Conservation (phyloP, 148 eudicot species). For the Heliosperma pusillum region DNA sequence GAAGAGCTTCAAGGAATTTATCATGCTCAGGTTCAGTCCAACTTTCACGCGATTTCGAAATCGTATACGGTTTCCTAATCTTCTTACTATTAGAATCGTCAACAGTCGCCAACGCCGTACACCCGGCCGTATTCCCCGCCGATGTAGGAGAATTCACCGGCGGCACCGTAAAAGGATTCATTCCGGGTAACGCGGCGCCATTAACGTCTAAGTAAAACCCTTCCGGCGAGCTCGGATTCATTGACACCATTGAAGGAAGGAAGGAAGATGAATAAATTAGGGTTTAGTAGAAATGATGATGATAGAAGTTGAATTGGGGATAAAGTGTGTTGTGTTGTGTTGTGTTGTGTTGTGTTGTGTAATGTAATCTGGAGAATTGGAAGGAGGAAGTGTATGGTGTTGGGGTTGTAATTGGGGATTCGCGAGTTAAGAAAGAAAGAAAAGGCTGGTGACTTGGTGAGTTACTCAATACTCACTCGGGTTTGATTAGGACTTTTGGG, state of each 20-base stretch:
- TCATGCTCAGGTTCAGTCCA: slow-evolving; percentile 99
- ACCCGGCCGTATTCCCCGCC: slow-evolving; percentile 5
- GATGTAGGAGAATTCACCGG: slow-evolving; percentile 20
- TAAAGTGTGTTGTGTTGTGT: too few species aligned
- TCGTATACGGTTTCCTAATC: slow-evolving; percentile 85
- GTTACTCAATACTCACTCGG: too few species aligned
- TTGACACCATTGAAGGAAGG: slow-evolving; percentile 47
- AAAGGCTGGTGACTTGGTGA: too few species aligned
- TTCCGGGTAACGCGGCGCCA: slow-evolving; percentile 58
- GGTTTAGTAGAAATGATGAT: neutral
- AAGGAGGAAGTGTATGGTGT: too few species aligned
- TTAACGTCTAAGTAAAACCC: slow-evolving; percentile 54
- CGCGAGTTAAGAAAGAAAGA: too few species aligned
- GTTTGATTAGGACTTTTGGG: too few species aligned
- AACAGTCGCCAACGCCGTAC: slow-evolving; percentile 11
- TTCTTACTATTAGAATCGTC: slow-evolving; percentile 58
- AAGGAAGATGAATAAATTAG: neutral
- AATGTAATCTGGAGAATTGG: too few species aligned
- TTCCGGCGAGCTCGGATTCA: slow-evolving; percentile 55
- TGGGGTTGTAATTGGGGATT: neutral
- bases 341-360: too few species aligned
- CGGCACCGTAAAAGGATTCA: slow-evolving; percentile 44
- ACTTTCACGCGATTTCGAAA: slow-evolving; percentile 88
- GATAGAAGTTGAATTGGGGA: neutral
- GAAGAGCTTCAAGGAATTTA: slow-evolving; percentile 98